Evolutionary conservation across 2,329 filamentous ascomycete species (phyloP).

Genomic region (Pyricularia sp.): DNA sequence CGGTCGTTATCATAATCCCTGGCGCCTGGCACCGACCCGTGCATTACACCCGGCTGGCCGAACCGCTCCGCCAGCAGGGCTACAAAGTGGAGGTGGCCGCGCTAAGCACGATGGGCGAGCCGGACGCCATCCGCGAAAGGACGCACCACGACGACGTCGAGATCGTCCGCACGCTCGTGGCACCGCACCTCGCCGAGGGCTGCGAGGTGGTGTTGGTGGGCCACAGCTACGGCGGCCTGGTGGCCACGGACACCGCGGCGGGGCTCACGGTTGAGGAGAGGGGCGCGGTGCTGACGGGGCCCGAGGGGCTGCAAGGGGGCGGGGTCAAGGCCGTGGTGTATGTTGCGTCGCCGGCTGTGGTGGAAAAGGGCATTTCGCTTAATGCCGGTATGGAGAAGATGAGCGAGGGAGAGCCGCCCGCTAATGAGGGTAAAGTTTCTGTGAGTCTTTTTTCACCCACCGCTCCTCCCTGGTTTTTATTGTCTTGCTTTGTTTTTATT

Average conservation of each 20-base stretch:
- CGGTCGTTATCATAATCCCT: constrained; percentile 2
- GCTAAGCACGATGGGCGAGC: not conserved
- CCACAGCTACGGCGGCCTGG: constrained; percentile 21
- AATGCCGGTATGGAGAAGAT: not conserved
- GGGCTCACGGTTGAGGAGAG: constrained; percentile 19
- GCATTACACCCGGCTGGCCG: not conserved
- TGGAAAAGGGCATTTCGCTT: not conserved
- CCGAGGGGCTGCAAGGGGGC: constrained; percentile 10
- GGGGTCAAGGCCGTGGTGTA: constrained; percentile 20
- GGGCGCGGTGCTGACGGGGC: constrained; percentile 7
- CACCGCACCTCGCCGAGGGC: not conserved
- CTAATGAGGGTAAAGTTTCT: not conserved
- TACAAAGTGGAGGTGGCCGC: not conserved
- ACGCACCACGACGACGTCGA: constrained; percentile 4
- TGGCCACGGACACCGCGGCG: constrained; percentile 16
- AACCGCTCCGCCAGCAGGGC: not conserved
- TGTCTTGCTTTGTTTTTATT: too few relatives aligned
- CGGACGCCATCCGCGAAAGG: not conserved
- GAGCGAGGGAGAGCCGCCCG: not conserved
- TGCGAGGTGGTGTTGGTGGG: constrained; percentile 10
- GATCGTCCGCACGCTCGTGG: not conserved
- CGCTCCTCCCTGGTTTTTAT: too few relatives aligned
- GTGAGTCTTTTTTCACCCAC: too few relatives aligned
- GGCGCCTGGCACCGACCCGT: constrained; percentile 6
- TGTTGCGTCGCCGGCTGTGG: constrained; percentile 16